A percentile compares a stretch with the other conserved stretches of the same genome.
These are phyloP conservation scores for Populus tomentosa DNA, from an alignment of 441 rosid species.

Conservation along the genomic window DNA sequence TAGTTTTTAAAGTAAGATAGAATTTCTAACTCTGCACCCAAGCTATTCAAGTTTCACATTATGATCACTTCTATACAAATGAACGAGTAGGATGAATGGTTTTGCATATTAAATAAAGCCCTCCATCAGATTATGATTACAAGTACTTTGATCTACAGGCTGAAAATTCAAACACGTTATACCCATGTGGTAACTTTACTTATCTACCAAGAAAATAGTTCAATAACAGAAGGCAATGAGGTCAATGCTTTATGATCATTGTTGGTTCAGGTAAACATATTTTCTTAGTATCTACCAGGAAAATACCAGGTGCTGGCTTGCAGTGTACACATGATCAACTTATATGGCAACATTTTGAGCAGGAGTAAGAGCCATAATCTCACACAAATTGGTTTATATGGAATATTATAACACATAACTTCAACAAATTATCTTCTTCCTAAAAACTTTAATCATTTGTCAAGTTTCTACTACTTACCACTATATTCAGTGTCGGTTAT, in stretches of 20 bases:
- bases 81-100: background rate
- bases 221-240: background rate
- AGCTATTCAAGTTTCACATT: background rate
- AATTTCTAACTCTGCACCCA: background rate
- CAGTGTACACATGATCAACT: background rate
- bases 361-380: background rate
- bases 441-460: background rate
- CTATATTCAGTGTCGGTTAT: background rate
- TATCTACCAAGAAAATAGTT: background rate
- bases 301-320: background rate
- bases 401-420: background rate
- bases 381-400: background rate
- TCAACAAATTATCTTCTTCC: background rate
- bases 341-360: background rate
- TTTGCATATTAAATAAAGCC: background rate
- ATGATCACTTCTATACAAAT: background rate
- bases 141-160: background rate
- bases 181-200: background rate
- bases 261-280: background rate
- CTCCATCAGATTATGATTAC: background rate
- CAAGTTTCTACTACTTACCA: background rate
- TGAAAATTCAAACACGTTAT: background rate
- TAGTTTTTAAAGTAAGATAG: background rate
- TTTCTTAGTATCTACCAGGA: no score
- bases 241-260: background rate